Percentiles rank a stretch among this genome's conserved stretches.
phyloP scores from a whole-genome alignment of 257 asterid species.

The Nicotiana tabacum region DNA sequence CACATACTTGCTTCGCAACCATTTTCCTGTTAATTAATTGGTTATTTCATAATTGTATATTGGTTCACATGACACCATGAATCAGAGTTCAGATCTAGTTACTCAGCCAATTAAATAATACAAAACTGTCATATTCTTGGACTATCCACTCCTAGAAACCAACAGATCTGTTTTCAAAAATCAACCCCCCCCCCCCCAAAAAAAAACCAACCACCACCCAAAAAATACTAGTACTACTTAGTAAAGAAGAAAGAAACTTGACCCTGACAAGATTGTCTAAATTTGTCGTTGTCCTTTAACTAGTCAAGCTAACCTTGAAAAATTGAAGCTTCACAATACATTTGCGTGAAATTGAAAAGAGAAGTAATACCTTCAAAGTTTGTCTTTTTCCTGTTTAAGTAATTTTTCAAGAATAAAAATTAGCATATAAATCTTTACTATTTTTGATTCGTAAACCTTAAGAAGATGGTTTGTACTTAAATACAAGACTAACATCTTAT shows the following conservation, averaged over 20 bases:
- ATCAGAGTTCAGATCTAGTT: not conserved
- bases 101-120: not conserved
- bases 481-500: not conserved
- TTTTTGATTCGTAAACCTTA: not conserved
- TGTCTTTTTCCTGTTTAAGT: not conserved
- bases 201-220: no score
- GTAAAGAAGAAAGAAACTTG: not conserved
- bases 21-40: conserved; percentile 51
- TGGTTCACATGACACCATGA: not conserved
- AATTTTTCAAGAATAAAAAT: not conserved
- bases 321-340: conserved; percentile 1
- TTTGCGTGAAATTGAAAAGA: not conserved
- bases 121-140: not conserved
- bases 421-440: not conserved
- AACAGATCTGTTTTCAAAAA: conserved; percentile 5
- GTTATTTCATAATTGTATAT: not conserved
- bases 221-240: no score
- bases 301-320: not conserved
- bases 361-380: not conserved
- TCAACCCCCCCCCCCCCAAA: not conserved
- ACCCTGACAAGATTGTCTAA: not conserved
- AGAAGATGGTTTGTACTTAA: not conserved
- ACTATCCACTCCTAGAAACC: not conserved
- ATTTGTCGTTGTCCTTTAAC: not conserved
- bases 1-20: conserved; percentile 66